phyloP scores from a whole-genome alignment of 2,329 filamentous ascomycete species.

The Aspergillus fumigatiaffinis region DNA sequence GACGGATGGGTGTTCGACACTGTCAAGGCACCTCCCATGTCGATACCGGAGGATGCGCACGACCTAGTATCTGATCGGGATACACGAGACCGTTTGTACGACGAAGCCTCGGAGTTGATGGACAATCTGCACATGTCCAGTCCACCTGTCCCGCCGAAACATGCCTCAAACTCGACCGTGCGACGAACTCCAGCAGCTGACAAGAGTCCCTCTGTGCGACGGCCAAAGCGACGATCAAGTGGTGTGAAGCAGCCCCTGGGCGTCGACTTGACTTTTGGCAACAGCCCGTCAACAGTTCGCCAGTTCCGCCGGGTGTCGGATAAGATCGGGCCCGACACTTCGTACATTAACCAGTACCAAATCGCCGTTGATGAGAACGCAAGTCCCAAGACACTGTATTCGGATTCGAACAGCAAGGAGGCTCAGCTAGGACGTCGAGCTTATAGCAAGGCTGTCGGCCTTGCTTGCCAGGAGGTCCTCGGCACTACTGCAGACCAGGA shows the following conservation, averaged over 20 bases:
- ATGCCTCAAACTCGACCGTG: constrained; percentile 59
- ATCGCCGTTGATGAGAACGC: constrained; percentile 38
- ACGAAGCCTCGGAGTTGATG: constrained; percentile 38
- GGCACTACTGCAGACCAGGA: constrained; percentile 66
- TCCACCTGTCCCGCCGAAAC: constrained; percentile 44
- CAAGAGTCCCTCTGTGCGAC: constrained; percentile 40
- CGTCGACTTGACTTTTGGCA: constrained; percentile 88
- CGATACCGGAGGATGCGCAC: constrained; percentile 54
- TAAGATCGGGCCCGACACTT: constrained; percentile 41
- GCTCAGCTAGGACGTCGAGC: constrained; percentile 74
- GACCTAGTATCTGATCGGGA: constrained; percentile 44
- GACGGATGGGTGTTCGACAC: constrained; percentile 97
- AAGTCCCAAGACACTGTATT: constrained; percentile 32
- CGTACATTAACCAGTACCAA: constrained; percentile 21
- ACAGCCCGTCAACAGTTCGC: constrained; percentile 84
- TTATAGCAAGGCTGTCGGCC: constrained; percentile 77
- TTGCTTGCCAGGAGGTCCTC: constrained; percentile 77
- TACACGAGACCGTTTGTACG: constrained; percentile 28
- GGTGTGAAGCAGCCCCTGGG: constrained; percentile 73
- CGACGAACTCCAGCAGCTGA: constrained; percentile 44
- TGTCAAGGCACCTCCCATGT: constrained; percentile 65
- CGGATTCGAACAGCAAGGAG: constrained; percentile 62
- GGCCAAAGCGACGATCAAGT: constrained; percentile 42
- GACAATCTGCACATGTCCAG: constrained; percentile 36
- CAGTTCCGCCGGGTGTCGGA: constrained; percentile 88